Base-by-base conservation (phyloP, 495 filamentous ascomycete species). In the Penicillium verhagenii region DNA sequence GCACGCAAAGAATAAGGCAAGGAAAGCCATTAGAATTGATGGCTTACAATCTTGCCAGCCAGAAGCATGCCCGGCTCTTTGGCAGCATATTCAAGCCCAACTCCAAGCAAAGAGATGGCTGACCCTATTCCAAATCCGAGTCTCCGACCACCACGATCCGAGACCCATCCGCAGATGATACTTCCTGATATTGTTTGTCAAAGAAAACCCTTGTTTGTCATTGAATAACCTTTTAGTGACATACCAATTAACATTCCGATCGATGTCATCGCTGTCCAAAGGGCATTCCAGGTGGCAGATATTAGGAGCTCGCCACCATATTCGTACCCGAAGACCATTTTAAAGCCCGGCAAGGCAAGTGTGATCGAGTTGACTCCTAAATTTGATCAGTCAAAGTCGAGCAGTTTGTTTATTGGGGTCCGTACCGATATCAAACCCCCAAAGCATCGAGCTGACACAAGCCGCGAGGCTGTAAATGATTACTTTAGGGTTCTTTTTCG, bases 341-440 rank as follows among this genome's bases (percentile, higher is more conserved):
- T 55, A 18, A 55, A 55, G 6, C 45, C 53, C 2, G 53, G 53
- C 33, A 55, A n/a, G 33, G 45, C 20, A 10, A 49, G n/a, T 7
- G 45, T 28, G 9, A 55, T 39, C 4, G 53, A 37, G 4, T 48
- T 49, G 2, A 55, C 45, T 19, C 43, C 53, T 55, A 26, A 23
- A 49, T 16, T 16, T 8, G 47, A 11, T 13, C 29, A 49, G 16
- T 33, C 5, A n/a, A 5, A 23, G 4, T 53, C 4, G 21, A 23
- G 28, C 24, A 14, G 18, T 4, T 6, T 10, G n/a, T 26, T 28
- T 19, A 25, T n/a, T 25, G 16, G 19, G 19, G 8, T 9, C 6
- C 42, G 3, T 37, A 55, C 53, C 45, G n/a, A 55, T 44, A 25
- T 55, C 53, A 35, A 55, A 55, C 11, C 53, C 53, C 53, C 53